Percentiles rank a stretch among this genome's conserved stretches.
phyloP scores from a whole-genome alignment of 2,329 filamentous ascomycete genomes.

The Colletotrichum caudatum region DNA sequence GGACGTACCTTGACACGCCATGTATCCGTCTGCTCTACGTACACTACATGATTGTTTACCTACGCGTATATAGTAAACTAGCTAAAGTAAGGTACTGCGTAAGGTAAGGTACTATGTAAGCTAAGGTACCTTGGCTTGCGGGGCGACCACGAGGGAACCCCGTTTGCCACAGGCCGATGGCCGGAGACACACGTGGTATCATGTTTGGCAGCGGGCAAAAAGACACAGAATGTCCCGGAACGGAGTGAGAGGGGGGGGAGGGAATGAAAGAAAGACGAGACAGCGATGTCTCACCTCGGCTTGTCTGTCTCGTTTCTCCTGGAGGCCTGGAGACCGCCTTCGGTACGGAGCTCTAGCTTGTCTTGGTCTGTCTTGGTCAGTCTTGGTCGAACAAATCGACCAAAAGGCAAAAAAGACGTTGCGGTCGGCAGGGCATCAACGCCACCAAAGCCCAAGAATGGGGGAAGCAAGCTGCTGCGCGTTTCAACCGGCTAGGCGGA shows the following conservation, averaged over 20 bases:
- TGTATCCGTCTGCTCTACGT: not conserved
- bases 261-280: not conserved
- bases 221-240: not conserved
- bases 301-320: not conserved
- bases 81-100: no score
- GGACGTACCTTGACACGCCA: constrained; percentile 16
- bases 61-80: no score
- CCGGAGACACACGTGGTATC: constrained; percentile 31
- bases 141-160: not conserved
- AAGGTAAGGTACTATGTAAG: not conserved
- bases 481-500: constrained; percentile 21
- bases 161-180: not conserved
- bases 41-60: no score
- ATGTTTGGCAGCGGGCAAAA: constrained; percentile 9
- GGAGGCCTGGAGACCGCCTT: not conserved
- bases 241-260: not conserved
- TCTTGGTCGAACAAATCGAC: not conserved
- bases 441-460: constrained; percentile 9
- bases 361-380: no score
- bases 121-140: constrained; percentile 8
- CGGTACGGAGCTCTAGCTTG: not conserved
- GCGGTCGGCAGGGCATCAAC: constrained; percentile 30
- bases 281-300: constrained; percentile 14
- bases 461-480: not conserved
- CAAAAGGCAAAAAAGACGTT: not conserved